Base-by-base conservation (phyloP, 2,329 filamentous ascomycete species). In the Beauveria scarabaeidicola region DNA sequence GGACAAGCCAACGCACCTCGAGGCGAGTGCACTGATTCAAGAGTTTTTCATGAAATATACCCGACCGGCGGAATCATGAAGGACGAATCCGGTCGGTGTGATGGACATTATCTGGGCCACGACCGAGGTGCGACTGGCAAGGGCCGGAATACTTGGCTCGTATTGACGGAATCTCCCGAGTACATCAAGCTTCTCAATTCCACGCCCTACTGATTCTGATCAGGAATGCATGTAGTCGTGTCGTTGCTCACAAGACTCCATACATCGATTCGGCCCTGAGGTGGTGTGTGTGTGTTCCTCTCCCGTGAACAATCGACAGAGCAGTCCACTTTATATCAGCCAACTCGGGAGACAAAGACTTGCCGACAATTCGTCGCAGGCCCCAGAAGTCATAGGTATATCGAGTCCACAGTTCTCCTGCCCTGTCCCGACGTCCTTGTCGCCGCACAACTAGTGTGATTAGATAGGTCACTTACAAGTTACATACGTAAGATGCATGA, bases 11-110 rank as follows among this genome's bases (percentile, higher is more conserved):
- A 73, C 75, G 5, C 70, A 74, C 43, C 74, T 80, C 21, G 66
- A 76, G 44, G 77, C 75, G 2, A 78, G 73, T 54, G 69, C 70
- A 32, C 70, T 79, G 36, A 72, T 79, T 21, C 74, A 76, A 64
- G 68, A 72, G 2, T 80, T 79, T 62, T 79, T 80, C 63, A 71
- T 75, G 58, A 64, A 63, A 25, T 74, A 71, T 52, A 69, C 68
- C 1, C 62, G 65, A 36, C 60, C 60, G 17, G 59, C 47, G 1
- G 32, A 50, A 3, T 48, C 8, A n/a, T 40, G 10, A n/a, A 21
- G 1, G 5, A 36, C 32, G 32, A 36, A 36, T 36, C 10, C 5
- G 32, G 11, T 36, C 32, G 11, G 13, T 13, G 11, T 13, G 11
- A 36, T 13, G 32, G 32, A 36, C 32, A 5, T 13, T 5, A 5